Evolutionary conservation across 257 asterid species (phyloP), one percentile per base, ranked within the genome.

Genomic region (Catharanthus roseus): DNA sequence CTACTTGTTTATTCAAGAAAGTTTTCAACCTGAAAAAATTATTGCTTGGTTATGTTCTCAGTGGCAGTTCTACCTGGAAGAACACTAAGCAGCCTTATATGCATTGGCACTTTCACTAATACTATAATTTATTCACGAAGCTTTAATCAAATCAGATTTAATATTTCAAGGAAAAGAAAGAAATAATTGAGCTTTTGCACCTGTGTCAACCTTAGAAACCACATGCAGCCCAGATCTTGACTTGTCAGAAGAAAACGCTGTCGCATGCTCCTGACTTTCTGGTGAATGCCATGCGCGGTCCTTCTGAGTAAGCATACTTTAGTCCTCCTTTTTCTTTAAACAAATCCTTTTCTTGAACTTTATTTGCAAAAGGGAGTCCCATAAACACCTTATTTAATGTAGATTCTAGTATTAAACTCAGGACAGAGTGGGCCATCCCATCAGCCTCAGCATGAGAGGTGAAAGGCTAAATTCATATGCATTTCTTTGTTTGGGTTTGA

Each of bases 401-500:
- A 45, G 34, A 58, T 28, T 29, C 61, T 61, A 19, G 18, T 26
- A 60, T 10, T 11, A 49, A 24, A 55, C n/a, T 23, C 68, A 66
- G 5, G 64, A 58, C 44, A 69, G 70, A 36, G 82, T 73, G 84
- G 85, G 73, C 69, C 85, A 80, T 41, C 24, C 26, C 56, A 77
- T 53, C 42, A 36, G 74, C 56, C 75, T 53, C 42, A 36, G 74
- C 72, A 68, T 79, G 75, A 63, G 73, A 62, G 54, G 81, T 66
- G 53, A 47, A 47, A 4, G 53, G 53, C 16, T 47, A 1, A 47
- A 47, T 72, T 71, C 69, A 81, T 77, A n/a, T n/a, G n/a, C 74
- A 38, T 58, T 65, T 10, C 62, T 77, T 80, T 87, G 86, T 81
- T 80, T 77, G 87, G 76, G 70, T 68, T n/a, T 75, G 86, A 70